Conservation (phyloP, 2,329 filamentous ascomycete genomes). For the Neonectria neomacrospora region DNA sequence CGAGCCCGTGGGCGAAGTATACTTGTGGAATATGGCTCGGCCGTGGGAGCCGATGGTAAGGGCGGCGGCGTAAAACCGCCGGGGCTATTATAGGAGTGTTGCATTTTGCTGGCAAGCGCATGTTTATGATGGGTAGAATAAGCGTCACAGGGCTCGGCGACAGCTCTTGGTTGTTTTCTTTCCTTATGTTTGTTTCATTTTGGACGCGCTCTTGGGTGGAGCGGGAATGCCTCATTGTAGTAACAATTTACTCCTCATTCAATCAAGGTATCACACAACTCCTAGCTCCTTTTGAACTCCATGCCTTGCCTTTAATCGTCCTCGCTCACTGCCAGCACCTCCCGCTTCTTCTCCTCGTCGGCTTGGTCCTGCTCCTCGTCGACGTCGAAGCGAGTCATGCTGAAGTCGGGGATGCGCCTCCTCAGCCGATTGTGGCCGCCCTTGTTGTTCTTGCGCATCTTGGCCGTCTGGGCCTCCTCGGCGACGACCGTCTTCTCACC, state of each 20-base stretch:
- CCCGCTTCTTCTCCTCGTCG: conserved; percentile 38
- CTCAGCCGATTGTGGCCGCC: conserved; percentile 45
- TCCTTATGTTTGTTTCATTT: conserved; percentile 19
- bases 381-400: conserved; percentile 65
- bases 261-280: conserved; percentile 48
- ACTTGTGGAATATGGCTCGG: conserved; percentile 54
- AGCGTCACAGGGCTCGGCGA: conserved; percentile 29
- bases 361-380: conserved; percentile 53
- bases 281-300: conserved; percentile 41
- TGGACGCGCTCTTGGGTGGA: conserved; percentile 28
- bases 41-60: conserved; percentile 59
- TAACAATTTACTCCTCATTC: conserved; percentile 41
- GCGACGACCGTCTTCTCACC: conserved; percentile 69
- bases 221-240: conserved; percentile 32
- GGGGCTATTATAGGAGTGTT: background rate
- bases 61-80: conserved; percentile 46
- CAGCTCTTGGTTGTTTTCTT: conserved; percentile 24
- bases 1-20: conserved; percentile 50
- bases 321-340: conserved; percentile 41
- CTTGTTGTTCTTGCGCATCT: conserved; percentile 51
- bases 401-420: conserved; percentile 62
- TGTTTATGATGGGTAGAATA: background rate
- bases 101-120: background rate
- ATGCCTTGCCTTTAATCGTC: conserved; percentile 36
- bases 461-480: conserved; percentile 57